Conservation (phyloP, 768 basidiomycete species). For the Tulasnella sp. region DNA sequence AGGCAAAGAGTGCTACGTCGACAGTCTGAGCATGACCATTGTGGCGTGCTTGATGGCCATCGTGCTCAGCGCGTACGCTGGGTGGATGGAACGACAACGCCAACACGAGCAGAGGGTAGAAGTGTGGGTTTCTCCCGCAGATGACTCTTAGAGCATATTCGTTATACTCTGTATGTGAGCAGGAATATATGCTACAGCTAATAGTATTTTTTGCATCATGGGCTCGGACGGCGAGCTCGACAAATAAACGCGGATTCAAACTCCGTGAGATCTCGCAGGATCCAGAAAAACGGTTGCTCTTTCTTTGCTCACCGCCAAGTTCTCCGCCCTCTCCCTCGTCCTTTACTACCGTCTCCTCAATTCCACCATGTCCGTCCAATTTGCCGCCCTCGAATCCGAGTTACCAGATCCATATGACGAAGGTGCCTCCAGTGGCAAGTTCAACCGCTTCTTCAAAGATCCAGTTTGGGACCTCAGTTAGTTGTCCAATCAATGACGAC, state of each 20-base stretch:
- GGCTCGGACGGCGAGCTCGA: not conserved
- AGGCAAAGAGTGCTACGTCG: conserved; percentile 15
- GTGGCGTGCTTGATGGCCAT: conserved; percentile 15
- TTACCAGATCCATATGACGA: not conserved
- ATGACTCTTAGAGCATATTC: not conserved
- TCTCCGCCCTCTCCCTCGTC: not conserved
- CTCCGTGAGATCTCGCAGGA: not conserved
- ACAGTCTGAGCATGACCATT: conserved; percentile 16
- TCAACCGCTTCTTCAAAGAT: not conserved
- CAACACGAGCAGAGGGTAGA: not conserved
- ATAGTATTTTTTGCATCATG: not conserved
- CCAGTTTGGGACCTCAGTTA: conserved; percentile 8
- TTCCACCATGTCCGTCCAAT: not conserved
- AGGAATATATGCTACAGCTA: not conserved
- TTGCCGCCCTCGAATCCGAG: not conserved
- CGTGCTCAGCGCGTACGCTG: conserved; percentile 11
- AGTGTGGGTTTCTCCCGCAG: not conserved
- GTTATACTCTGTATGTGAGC: not conserved
- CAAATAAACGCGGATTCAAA: not conserved
- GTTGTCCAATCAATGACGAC: not conserved
- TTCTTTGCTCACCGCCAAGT: not conserved
- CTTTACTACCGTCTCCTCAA: not conserved
- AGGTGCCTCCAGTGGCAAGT: not conserved
- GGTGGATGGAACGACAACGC: conserved; percentile 4
- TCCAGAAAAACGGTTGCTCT: not conserved